Conservation (phyloP, 352 stramenopile genomes). For the Elongisporangium prolatum region DNA sequence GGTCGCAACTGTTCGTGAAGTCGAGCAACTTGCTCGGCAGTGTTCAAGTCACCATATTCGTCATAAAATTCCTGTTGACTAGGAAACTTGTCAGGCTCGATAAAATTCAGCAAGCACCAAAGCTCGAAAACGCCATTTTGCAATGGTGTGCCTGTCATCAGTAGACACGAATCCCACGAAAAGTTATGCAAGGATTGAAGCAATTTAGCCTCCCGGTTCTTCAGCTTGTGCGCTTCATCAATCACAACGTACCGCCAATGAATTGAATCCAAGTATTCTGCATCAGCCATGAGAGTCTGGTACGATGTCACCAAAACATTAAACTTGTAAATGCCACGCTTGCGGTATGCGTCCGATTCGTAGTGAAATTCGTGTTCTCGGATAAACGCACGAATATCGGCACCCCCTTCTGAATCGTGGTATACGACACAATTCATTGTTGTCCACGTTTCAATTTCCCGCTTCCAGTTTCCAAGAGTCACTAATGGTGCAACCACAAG, state of each 20-base stretch:
- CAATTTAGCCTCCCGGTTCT: constrained; percentile 95
- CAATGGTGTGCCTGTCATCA: constrained; percentile 97
- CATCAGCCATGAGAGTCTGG: constrained; percentile 94
- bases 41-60: constrained; percentile 95
- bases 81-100: constrained; percentile 94
- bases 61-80: constrained; percentile 95
- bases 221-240: constrained; percentile 99
- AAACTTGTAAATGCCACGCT: constrained; percentile 88
- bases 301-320: constrained; percentile 98
- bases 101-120: constrained; percentile 99
- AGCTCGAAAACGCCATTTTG: constrained; percentile 99
- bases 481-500: constrained; percentile 97
- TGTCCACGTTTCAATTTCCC: constrained; percentile 99
- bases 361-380: constrained; percentile 97
- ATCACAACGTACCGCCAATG: constrained; percentile 98
- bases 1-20: constrained; percentile 97
- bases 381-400: constrained; percentile 91
- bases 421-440: constrained; percentile 99
- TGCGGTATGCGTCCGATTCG: constrained; percentile 72
- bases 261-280: constrained; percentile 90
- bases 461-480: constrained; percentile 98
- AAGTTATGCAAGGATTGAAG: constrained; percentile 88
- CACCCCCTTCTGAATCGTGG: constrained; percentile 93
- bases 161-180: constrained; percentile 87
- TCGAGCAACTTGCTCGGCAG: constrained; percentile 93